Evolutionary conservation across 2,329 filamentous ascomycete genomes (phyloP).

Genomic region (Hawksworthiomyces lignivorus): DNA sequence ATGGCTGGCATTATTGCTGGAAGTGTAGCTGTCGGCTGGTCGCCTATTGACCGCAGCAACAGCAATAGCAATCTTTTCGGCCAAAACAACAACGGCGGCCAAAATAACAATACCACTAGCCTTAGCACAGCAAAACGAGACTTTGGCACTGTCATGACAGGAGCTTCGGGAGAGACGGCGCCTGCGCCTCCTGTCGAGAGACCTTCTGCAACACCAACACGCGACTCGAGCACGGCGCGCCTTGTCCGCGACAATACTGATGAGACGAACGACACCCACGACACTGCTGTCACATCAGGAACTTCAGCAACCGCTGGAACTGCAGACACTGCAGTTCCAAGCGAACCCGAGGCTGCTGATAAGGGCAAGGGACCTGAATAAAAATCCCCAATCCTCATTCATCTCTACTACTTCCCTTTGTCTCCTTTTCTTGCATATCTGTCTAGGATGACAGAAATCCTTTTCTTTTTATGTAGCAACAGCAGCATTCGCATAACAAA

Average conservation of each 20-base stretch:
- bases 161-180: not conserved
- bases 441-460: too few relatives aligned
- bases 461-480: not conserved
- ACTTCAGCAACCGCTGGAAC: too few relatives aligned
- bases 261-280: slow-evolving; percentile 1
- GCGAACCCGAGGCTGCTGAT: too few relatives aligned
- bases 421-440: not conserved
- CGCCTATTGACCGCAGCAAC: slow-evolving; percentile 51
- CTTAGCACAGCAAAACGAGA: not conserved
- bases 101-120: not conserved
- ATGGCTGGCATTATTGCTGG: slow-evolving; percentile 81
- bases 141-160: not conserved
- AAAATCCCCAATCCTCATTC: not conserved
- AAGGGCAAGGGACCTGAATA: too few relatives aligned
- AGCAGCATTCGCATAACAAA: not conserved
- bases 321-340: too few relatives aligned
- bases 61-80: slow-evolving; percentile 17
- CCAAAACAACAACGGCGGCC: not conserved
- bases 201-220: not conserved
- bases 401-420: not conserved
- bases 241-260: slow-evolving; percentile 6
- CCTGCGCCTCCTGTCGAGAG: not conserved
- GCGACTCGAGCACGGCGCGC: slow-evolving; percentile 5
- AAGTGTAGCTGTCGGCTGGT: slow-evolving; percentile 69
- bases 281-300: not conserved